These are phyloP conservation scores for Diaporthe sp. DNA, from an alignment of 2,329 filamentous ascomycete genomes.

Conservation along the genomic window DNA sequence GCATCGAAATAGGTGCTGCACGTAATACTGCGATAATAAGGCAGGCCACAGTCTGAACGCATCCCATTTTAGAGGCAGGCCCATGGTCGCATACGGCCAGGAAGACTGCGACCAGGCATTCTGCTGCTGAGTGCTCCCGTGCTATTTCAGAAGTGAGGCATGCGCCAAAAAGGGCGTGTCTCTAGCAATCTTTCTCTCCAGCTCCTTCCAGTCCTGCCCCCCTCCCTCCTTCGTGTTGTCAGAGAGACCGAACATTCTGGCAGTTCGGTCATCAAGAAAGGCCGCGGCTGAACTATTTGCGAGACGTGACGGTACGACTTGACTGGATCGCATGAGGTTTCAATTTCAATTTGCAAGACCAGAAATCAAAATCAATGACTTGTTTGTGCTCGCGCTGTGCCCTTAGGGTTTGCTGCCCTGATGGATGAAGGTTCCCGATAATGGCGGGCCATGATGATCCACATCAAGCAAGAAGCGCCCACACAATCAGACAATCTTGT, in stretches of 20 bases:
- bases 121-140: neutral
- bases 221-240: neutral
- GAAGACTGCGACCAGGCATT: neutral
- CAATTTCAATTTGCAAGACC: neutral
- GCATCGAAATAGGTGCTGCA: conserved; percentile 9
- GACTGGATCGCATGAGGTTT: neutral
- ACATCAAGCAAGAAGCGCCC: conserved; percentile 4
- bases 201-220: neutral
- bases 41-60: conserved; percentile 13
- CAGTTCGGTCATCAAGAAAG: conserved; percentile 15
- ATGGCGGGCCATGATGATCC: conserved; percentile 24
- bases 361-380: neutral
- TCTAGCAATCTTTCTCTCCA: neutral
- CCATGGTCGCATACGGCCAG: neutral
- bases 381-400: conserved; percentile 14
- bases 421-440: conserved; percentile 22
- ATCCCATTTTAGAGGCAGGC: conserved; percentile 16
- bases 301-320: neutral
- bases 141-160: conserved; percentile 10
- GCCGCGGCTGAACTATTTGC: neutral
- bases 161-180: conserved; percentile 2
- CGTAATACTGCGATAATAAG: conserved; percentile 14
- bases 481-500: conserved; percentile 21
- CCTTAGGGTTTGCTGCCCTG: conserved; percentile 27
- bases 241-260: conserved; percentile 27